A percentile compares a stretch with the other conserved stretches of the same genome.
Conservation (phyloP, 805 yeast genomes). For the Candida lessepsii region DNA sequence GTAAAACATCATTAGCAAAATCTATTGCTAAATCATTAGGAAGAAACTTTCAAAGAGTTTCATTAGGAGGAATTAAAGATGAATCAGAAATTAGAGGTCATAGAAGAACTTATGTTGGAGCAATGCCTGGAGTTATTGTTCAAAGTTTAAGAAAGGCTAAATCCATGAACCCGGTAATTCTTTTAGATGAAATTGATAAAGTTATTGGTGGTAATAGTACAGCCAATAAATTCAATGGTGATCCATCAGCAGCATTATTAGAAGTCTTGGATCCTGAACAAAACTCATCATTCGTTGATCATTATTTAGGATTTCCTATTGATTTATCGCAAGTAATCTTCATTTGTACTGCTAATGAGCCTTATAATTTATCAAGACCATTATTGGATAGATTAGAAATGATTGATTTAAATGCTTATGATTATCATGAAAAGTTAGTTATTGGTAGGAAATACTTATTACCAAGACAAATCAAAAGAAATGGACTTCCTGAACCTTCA, state of each 20-base stretch:
- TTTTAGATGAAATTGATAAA: slow-evolving; percentile 85
- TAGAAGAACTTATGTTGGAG: slow-evolving; percentile 87
- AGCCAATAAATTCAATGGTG: slow-evolving; percentile 60
- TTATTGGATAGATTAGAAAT: slow-evolving; percentile 82
- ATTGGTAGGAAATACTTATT: slow-evolving; percentile 68
- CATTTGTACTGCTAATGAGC: slow-evolving; percentile 83
- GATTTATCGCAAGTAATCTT: slow-evolving; percentile 80
- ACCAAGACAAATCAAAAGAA: slow-evolving; percentile 70
- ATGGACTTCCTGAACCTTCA: slow-evolving; percentile 52
- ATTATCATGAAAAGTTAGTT: slow-evolving; percentile 68
- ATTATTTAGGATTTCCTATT: slow-evolving; percentile 80
- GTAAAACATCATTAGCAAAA: slow-evolving; percentile 83
- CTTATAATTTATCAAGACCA: slow-evolving; percentile 69
- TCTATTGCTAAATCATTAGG: slow-evolving; percentile 75
- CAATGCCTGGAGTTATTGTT: slow-evolving; percentile 82
- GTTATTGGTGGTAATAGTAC: slow-evolving; percentile 54
- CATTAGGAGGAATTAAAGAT: slow-evolving; percentile 85
- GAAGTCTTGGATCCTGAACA: slow-evolving; percentile 93
- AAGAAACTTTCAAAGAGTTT: slow-evolving; percentile 72
- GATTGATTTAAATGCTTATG: slow-evolving; percentile 76
- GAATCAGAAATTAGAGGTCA: slow-evolving; percentile 91
- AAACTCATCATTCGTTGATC: slow-evolving; percentile 72
- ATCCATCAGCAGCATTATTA: slow-evolving; percentile 84
- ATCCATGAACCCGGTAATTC: slow-evolving; percentile 77
- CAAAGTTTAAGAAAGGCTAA: slow-evolving; percentile 76